phyloP scores from a whole-genome alignment of 2,329 filamentous ascomycete genomes.

The Fusarium sp. region DNA sequence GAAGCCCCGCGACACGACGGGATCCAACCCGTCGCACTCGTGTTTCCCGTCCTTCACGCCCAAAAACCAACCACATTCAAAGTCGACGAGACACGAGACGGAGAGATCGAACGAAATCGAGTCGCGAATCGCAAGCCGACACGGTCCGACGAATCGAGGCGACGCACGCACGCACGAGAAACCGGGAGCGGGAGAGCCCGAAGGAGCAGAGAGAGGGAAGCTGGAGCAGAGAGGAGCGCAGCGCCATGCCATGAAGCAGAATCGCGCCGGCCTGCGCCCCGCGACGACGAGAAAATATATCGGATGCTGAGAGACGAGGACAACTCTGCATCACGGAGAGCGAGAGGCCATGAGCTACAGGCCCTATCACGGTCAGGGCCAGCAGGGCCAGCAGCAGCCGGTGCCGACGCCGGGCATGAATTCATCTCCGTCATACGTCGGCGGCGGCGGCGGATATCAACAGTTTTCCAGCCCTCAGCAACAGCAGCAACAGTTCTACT shows the following conservation, averaged over 20 bases:
- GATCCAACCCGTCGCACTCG: conserved; percentile 41
- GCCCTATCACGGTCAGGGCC: conserved; percentile 47
- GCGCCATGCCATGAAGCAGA: conserved; percentile 43
- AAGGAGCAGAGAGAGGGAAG: neutral
- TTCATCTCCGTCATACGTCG: conserved; percentile 37
- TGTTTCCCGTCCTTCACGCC: conserved; percentile 38
- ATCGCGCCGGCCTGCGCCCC: conserved; percentile 46
- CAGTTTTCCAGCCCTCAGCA: conserved; percentile 48
- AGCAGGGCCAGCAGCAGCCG: conserved; percentile 45
- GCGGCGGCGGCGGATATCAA: conserved; percentile 30
- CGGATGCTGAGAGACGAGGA: conserved; percentile 35
- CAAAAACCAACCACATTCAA: conserved; percentile 29
- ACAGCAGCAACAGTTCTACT: conserved; percentile 44
- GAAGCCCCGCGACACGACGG: conserved; percentile 37
- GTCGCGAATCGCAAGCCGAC: neutral
- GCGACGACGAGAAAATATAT: conserved; percentile 40
- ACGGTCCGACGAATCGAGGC: conserved; percentile 12
- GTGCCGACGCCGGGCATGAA: conserved; percentile 36
- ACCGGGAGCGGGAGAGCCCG: conserved; percentile 7
- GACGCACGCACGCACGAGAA: conserved; percentile 1
- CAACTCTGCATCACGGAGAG: conserved; percentile 19
- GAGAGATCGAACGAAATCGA: conserved; percentile 10
- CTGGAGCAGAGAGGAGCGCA: too few species aligned
- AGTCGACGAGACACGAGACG: conserved; percentile 15
- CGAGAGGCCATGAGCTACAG: conserved; percentile 53